Percentiles rank a stretch among this genome's conserved stretches.
phyloP scores from a whole-genome alignment of 2,329 filamentous ascomycete species.

The Dothistroma septosporum region DNA sequence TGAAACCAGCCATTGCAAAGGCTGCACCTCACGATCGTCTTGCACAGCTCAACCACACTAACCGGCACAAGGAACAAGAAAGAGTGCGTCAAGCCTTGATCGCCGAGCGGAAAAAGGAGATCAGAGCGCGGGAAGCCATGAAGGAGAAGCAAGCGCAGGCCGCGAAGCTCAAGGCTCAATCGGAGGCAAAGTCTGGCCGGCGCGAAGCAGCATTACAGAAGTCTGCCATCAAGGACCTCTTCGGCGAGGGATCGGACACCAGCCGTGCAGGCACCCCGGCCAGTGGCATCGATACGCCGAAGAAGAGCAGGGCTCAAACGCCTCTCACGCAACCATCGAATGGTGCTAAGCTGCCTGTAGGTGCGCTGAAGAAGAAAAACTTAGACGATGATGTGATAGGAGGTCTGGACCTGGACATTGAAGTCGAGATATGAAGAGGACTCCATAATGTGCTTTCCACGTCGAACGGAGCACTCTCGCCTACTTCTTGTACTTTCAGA shows the following conservation, averaged over 20 bases:
- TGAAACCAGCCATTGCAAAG: slow-evolving; percentile 40
- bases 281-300: slow-evolving; percentile 37
- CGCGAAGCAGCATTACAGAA: slow-evolving; percentile 9
- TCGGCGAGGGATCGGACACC: slow-evolving; percentile 43
- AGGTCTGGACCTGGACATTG: slow-evolving; percentile 82
- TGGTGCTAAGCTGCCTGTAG: slow-evolving; percentile 51
- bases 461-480: too few relatives aligned
- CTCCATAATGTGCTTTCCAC: neutral
- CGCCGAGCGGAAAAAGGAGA: slow-evolving; percentile 56
- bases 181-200: slow-evolving; percentile 25
- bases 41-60: slow-evolving; percentile 76
- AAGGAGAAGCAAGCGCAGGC: slow-evolving; percentile 45
- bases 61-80: slow-evolving; percentile 79
- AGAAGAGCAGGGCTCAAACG: slow-evolving; percentile 36
- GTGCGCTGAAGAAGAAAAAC: slow-evolving; percentile 55
- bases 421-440: slow-evolving; percentile 68
- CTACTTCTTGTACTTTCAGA: neutral
- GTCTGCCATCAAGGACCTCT: slow-evolving; percentile 47
- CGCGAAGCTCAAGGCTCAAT: slow-evolving; percentile 37
- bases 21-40: slow-evolving; percentile 73
- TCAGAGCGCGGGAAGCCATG: slow-evolving; percentile 50
- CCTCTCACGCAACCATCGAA: slow-evolving; percentile 27
- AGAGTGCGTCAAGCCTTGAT: slow-evolving; percentile 87
- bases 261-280: slow-evolving; percentile 50
- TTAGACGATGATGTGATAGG: slow-evolving; percentile 93